Conservation (phyloP, 2,329 filamentous ascomycete species). For the Claviceps monticola region DNA sequence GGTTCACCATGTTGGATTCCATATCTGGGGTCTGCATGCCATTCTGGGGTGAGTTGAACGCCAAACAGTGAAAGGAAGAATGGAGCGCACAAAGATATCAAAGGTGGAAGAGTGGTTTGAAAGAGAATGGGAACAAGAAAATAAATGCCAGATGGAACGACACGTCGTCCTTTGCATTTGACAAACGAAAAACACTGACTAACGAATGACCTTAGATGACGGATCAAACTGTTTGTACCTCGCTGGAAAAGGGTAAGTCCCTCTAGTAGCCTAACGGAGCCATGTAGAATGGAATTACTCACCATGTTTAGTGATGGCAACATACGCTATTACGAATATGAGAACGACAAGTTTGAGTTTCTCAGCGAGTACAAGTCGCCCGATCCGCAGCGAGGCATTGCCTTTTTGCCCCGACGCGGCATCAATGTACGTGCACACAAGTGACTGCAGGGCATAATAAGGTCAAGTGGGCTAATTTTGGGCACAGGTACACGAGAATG, state of each 20-base stretch:
- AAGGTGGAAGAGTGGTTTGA: neutral
- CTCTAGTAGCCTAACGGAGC: too few relatives aligned
- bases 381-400: constrained; percentile 87
- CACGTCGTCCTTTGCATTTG: too few relatives aligned
- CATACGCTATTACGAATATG: constrained; percentile 96
- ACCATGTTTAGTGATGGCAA: constrained; percentile 66
- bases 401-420: constrained; percentile 86
- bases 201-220: constrained; percentile 45
- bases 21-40: constrained; percentile 98
- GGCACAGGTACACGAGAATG: constrained; percentile 73
- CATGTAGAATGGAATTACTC: constrained; percentile 5
- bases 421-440: constrained; percentile 52
- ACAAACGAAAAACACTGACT: neutral
- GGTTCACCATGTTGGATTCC: constrained; percentile 81
- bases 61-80: too few relatives aligned
- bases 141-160: too few relatives aligned
- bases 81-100: too few relatives aligned
- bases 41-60: constrained; percentile 62
- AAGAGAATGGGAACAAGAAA: neutral
- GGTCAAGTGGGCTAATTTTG: constrained; percentile 9
- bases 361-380: constrained; percentile 94
- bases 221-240: constrained; percentile 90
- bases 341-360: constrained; percentile 97
- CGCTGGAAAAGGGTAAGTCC: constrained; percentile 79
- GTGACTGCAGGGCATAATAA: neutral